These are phyloP conservation scores for Knufia petricola DNA, from an alignment of 2,329 filamentous ascomycete species.

Conservation along the genomic window DNA sequence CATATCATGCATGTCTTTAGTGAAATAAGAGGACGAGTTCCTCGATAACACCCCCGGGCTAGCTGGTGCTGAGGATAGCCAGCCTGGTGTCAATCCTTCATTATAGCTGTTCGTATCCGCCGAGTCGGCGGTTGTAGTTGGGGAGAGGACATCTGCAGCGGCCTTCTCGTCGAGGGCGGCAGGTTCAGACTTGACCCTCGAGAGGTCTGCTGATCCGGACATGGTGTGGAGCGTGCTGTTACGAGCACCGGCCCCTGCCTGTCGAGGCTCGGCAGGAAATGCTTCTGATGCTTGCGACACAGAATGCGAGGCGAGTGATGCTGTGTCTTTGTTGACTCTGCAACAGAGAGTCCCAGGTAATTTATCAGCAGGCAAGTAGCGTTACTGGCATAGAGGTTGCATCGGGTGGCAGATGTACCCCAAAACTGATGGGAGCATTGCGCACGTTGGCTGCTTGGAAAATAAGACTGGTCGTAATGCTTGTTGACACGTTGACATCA, in stretches of 20 bases:
- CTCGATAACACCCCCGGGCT: constrained; percentile 53
- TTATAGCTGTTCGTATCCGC: constrained; percentile 27
- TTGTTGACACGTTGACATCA: constrained; percentile 8
- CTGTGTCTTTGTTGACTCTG: background rate
- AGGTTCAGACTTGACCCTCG: constrained; percentile 23
- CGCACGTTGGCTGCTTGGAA: too few species aligned
- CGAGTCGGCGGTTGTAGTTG: constrained; percentile 13
- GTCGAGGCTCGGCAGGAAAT: too few species aligned
- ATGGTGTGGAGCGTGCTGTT: constrained; percentile 15
- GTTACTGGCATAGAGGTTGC: too few species aligned
- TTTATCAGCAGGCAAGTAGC: too few species aligned
- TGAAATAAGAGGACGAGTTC: constrained; percentile 68
- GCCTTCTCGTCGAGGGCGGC: constrained; percentile 16
- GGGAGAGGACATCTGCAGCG: constrained; percentile 16
- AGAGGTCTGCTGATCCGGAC: constrained; percentile 22
- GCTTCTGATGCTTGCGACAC: too few species aligned
- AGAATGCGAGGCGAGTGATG: background rate
- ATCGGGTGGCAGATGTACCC: too few species aligned
- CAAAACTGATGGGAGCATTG: too few species aligned
- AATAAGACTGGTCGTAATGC: too few species aligned
- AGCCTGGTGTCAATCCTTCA: constrained; percentile 22
- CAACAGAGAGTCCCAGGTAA: too few species aligned
- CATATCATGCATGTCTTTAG: constrained; percentile 74
- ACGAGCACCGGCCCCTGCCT: too few species aligned
- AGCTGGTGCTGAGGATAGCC: constrained; percentile 36